phyloP scores from a whole-genome alignment of 352 stramenopile species.

The Globisporangium nagaii region DNA sequence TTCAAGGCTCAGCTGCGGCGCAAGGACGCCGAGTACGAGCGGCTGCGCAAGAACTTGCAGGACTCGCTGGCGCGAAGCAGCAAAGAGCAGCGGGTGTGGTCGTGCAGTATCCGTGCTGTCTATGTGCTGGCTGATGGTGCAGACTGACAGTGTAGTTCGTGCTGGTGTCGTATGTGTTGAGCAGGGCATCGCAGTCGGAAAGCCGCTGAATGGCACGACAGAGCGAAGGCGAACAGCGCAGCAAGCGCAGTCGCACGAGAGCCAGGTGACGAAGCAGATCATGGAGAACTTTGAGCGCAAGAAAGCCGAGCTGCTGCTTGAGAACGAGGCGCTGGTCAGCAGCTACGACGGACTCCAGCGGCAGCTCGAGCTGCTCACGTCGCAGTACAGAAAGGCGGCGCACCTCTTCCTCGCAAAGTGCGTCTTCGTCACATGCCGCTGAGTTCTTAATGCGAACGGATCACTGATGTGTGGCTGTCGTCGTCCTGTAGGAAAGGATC shows the following conservation, averaged over 20 bases:
- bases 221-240: constrained; percentile 30
- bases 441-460: too few relatives aligned
- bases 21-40: constrained; percentile 74
- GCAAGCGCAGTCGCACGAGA: constrained; percentile 42
- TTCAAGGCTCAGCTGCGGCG: constrained; percentile 69
- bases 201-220: constrained; percentile 33
- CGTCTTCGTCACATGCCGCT: constrained; percentile 10
- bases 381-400: constrained; percentile 70
- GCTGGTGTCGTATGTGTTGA: background rate
- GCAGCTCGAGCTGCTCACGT: constrained; percentile 52
- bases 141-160: background rate
- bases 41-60: constrained; percentile 66
- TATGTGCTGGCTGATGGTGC: background rate
- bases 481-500: constrained; percentile 31
- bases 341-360: constrained; percentile 54
- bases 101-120: background rate
- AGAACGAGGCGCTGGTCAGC: constrained; percentile 58
- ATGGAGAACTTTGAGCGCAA: constrained; percentile 60
- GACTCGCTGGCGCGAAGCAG: constrained; percentile 35
- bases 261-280: constrained; percentile 51
- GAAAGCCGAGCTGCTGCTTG: constrained; percentile 50
- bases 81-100: constrained; percentile 53
- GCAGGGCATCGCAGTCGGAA: constrained; percentile 40
- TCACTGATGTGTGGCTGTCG: background rate
- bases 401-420: constrained; percentile 70